These are phyloP conservation scores for Discostella pseudostelligera DNA, from an alignment of 108 stramenopile genomes.

Conservation along the genomic window DNA sequence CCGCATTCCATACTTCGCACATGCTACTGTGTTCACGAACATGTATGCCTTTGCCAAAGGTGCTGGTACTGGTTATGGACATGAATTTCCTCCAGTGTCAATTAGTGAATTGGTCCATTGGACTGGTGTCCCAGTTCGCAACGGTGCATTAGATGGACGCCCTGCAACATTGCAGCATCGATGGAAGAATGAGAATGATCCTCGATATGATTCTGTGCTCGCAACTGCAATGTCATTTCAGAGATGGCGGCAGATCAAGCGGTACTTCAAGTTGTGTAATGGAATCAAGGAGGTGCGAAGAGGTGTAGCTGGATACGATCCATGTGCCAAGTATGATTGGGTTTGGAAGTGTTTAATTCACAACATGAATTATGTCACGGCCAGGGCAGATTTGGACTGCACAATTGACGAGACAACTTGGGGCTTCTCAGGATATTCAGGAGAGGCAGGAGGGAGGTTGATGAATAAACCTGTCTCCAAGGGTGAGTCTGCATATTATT, in stretches of 20 bases:
- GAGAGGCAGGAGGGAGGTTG: slow-evolving; percentile 9
- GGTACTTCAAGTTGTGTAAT: slow-evolving; percentile 8
- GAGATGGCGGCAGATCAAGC: slow-evolving; percentile 12
- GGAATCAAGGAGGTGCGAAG: background rate
- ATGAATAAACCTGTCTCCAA: slow-evolving; percentile 5
- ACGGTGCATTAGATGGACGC: slow-evolving; percentile 10
- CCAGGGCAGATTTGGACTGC: slow-evolving; percentile 7
- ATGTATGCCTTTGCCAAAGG: slow-evolving; percentile 2
- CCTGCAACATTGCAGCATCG: slow-evolving; percentile 7
- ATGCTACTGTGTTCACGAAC: slow-evolving; percentile 1
- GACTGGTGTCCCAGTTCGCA: background rate
- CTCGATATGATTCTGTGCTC: slow-evolving; percentile 8
- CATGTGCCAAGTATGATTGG: slow-evolving; percentile 15
- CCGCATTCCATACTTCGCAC: background rate
- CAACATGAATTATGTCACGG: slow-evolving; percentile 23
- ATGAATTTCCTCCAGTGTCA: too few relatives aligned
- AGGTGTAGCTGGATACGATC: slow-evolving; percentile 11
- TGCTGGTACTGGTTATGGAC: too few relatives aligned
- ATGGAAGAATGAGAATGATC: slow-evolving; percentile 2
- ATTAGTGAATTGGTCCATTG: slow-evolving; percentile 4
- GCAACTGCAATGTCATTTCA: slow-evolving; percentile 4
- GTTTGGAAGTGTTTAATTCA: slow-evolving; percentile 6
- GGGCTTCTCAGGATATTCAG: slow-evolving; percentile 11
- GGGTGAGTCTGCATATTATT: background rate
- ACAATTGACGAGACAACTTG: slow-evolving; percentile 20